Base-by-base conservation (phyloP, 2,329 filamentous ascomycete genomes). In the Aspergillus thermomutatus region DNA sequence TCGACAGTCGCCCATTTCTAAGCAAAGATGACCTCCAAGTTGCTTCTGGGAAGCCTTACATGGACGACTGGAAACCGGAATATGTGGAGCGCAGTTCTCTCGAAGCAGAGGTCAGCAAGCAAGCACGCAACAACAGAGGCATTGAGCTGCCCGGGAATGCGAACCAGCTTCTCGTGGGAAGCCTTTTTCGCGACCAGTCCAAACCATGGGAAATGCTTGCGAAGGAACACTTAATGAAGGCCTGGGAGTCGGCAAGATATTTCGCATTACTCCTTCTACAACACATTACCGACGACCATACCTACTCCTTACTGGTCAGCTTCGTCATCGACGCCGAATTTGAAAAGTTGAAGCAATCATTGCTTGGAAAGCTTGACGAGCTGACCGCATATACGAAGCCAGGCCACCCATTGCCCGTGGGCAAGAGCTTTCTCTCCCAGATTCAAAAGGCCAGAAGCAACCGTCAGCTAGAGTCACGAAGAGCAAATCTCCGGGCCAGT, bases 101-200 rank as follows among this genome's bases (percentile, higher is more conserved):
- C 0, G 57, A 63, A 19, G 11, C 58, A 0, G 64, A 73, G 14
- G 56, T 64, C 21, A 61, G 55, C 14, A 62, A 73, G 43, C 64
- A 74, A 25, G 66, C 67, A 11, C 63, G 61, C 1, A 50, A 58
- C 17, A 68, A 62, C n/a, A 55, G 67, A 11, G 73, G 71, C 0
- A 61, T 67, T n/a, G 73, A 76, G 50, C 55, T 74, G 0, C 70
- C 73, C 6, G 73, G 73, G 8, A 67, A 53, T 17, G 64, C 69
- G 19, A 74, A 74, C 25, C 68, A 68, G 17, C 54, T 69, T 0
- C 64, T 75, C 1, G 67, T 75, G 1, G 69, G 68, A 0, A 63
- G 57, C 21, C 51, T 76, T 3, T 75, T 75, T 47, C 64, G 66
- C 10, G 68, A 74, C 25, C 71, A 75, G 53, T 65, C 67, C 0